phyloP scores from a whole-genome alignment of 1,284 basidiomycete species.

The Cryptococcus wingfieldii region DNA sequence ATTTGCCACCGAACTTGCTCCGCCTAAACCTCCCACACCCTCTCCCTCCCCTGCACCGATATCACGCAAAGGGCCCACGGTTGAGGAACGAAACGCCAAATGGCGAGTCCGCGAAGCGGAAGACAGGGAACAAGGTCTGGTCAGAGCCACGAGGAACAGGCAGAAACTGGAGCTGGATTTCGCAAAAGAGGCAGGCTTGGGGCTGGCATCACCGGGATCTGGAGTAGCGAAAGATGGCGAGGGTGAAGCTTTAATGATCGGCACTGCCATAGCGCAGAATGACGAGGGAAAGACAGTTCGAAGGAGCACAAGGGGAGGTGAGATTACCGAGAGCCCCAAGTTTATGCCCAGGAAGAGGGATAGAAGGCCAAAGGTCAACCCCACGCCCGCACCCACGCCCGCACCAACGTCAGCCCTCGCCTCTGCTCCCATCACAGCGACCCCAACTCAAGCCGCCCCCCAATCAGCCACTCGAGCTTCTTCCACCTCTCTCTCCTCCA shows the following conservation, averaged over 20 bases:
- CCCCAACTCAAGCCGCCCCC: too few species aligned
- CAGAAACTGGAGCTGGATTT: neutral
- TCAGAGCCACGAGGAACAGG: neutral
- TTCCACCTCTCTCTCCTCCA: neutral
- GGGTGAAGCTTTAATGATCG: neutral
- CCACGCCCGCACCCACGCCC: too few species aligned
- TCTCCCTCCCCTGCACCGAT: constrained; percentile 50
- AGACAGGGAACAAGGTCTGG: neutral
- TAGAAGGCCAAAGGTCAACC: neutral
- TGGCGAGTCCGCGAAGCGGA: constrained; percentile 2
- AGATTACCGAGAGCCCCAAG: neutral
- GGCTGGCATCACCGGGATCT: neutral
- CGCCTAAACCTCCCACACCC: constrained; percentile 57
- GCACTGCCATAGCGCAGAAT: neutral
- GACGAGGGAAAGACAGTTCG: neutral
- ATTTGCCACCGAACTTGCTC: constrained; percentile 63
- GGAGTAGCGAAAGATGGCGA: neutral
- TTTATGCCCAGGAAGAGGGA: neutral
- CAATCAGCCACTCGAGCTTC: neutral
- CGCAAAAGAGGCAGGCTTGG: neutral
- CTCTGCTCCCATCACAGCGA: too few species aligned
- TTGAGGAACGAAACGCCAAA: constrained; percentile 27
- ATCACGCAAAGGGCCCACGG: constrained; percentile 7
- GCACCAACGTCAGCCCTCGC: too few species aligned
- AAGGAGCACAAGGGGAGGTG: neutral